These are phyloP conservation scores for Psidium guajava DNA, from an alignment of 345 rosid genomes.

Conservation along the genomic window DNA sequence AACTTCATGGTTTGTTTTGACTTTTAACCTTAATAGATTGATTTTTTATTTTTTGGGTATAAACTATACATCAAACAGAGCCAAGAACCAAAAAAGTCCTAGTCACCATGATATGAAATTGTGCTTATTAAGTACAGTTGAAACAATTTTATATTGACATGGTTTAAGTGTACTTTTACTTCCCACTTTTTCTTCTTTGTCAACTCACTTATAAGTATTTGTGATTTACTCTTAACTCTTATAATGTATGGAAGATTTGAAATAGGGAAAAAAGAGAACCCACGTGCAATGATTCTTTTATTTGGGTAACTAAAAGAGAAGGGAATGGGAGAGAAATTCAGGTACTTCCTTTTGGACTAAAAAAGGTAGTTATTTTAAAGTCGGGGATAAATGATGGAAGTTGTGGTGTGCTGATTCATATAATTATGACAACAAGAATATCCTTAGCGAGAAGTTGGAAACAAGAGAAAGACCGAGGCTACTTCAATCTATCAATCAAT, in stretches of 20 bases:
- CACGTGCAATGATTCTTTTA: background rate
- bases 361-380: background rate
- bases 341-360: background rate
- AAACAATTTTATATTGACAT: too few species aligned
- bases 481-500: background rate
- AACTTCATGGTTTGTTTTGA: background rate
- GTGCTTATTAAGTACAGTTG: background rate
- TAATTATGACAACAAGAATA: background rate
- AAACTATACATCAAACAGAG: background rate
- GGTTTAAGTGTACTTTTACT: background rate
- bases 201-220: background rate
- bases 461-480: background rate
- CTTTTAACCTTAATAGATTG: background rate
- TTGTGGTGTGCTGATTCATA: background rate
- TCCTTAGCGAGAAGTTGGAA: background rate
- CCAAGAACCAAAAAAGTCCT: background rate
- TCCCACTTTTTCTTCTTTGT: background rate
- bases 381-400: background rate
- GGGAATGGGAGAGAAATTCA: background rate
- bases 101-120: background rate
- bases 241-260: background rate
- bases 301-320: background rate
- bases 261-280: background rate
- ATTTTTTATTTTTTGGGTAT: background rate
- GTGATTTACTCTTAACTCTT: background rate